These are phyloP conservation scores for Phyllosticta citrichinensis DNA, from an alignment of 2,329 filamentous ascomycete genomes.

Conservation along the genomic window DNA sequence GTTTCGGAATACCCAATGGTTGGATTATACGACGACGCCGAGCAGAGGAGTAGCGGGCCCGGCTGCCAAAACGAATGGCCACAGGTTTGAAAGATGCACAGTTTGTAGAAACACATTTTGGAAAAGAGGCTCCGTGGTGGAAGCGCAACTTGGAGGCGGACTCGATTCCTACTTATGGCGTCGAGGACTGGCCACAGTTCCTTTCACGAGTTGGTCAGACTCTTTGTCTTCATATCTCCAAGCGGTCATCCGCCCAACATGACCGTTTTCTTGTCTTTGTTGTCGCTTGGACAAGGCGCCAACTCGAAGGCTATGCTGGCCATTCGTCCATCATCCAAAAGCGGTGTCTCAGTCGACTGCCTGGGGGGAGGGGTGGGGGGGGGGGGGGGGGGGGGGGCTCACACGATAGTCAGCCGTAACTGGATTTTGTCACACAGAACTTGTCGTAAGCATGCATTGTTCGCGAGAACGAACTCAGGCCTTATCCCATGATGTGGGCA, in stretches of 20 bases:
- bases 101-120: constrained; percentile 34
- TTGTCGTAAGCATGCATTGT: too few relatives aligned
- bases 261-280: not conserved
- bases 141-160: not conserved
- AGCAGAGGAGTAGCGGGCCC: constrained; percentile 26
- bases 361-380: too few relatives aligned
- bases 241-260: not conserved
- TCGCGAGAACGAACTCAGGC: too few relatives aligned
- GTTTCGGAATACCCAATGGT: constrained; percentile 9
- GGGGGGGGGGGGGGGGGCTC: too few relatives aligned
- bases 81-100: constrained; percentile 33
- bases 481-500: too few relatives aligned
- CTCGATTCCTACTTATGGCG: not conserved
- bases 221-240: not conserved
- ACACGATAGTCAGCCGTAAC: too few relatives aligned
- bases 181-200: not conserved
- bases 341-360: not conserved
- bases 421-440: too few relatives aligned
- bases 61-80: constrained; percentile 30
- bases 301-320: not conserved
- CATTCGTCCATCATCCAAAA: not conserved
- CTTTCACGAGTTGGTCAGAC: not conserved
- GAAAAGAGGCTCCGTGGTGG: not conserved
- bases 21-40: constrained; percentile 17
- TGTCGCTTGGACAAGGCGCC: not conserved